Base-by-base conservation (phyloP, 371 early-diverging fungal species). In the Haplosporangium sp. region DNA sequence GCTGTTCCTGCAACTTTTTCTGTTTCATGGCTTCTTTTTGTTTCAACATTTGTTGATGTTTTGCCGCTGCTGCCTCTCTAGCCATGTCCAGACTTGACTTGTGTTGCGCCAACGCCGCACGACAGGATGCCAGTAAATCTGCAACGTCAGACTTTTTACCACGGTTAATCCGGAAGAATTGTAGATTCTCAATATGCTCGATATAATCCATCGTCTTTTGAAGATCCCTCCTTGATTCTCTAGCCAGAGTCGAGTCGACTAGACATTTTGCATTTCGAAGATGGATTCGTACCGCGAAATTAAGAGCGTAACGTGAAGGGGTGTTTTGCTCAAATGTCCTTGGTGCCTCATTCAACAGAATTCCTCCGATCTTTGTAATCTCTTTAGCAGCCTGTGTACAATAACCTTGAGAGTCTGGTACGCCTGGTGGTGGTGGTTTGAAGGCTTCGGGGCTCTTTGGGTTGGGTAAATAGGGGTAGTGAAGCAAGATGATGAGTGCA, bases 321-420 rank as follows among this genome's bases (percentile, higher is more conserved):
- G 81, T 74, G 40, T 74, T 71, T n/a, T 81, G 81, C 20, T 81
- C 81, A 37, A 65, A 74, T 0, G 72, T 71, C 47, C 59, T 48
- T 17, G 81, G 81, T 0, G 71, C 67, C 48, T 81, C 81, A 50
- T 71, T 71, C 35, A 81, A 66, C n/a, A 81, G 39, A n/a, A 81
- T 71, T 1, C 81, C 81, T 1, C 59, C 63, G 65, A 81, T 81
- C 61, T 71, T 81, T 1, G 81, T 81, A 39, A 81, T 71, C 72
- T 74, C 75, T n/a, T 81, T 81, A 20, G 81, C 81, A 2, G 81
- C 81, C 55, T 81, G 81, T 0, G 81, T 81, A 47, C 81, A 81
- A 34, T 81, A 81, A 20, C 81, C 75, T 50, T 81, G 81, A 17
- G 81, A 81, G 38, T 81, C 75, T 7, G 77, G 77, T 0, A 44